Evolutionary conservation across 2,329 filamentous ascomycete species (phyloP).

Genomic region (Cadophora gregata): DNA sequence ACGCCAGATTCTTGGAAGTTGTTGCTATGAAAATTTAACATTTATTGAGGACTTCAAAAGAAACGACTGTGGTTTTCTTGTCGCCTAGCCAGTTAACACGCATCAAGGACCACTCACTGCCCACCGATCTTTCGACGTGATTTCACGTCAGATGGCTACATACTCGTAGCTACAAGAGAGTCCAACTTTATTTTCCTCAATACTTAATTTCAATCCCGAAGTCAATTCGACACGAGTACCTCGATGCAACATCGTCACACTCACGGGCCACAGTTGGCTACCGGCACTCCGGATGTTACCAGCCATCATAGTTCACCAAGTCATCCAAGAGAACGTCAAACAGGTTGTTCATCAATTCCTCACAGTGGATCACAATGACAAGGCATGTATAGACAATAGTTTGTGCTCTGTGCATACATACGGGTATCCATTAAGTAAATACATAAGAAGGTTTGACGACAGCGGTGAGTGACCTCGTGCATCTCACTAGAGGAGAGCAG

Average conservation of each 20-base stretch:
- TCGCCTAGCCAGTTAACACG: not conserved
- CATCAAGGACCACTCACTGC: not conserved
- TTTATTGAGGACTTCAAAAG: not conserved
- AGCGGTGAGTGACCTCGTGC: constrained; percentile 15
- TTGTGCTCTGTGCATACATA: constrained; percentile 2
- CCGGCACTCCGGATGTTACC: not conserved
- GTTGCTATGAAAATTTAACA: not conserved
- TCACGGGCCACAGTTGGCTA: not conserved
- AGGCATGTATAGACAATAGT: constrained; percentile 15
- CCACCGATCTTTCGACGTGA: not conserved
- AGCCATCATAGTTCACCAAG: not conserved
- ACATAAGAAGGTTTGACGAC: constrained; percentile 12
- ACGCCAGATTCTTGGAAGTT: not conserved
- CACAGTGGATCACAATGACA: not conserved
- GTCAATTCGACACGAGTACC: not conserved
- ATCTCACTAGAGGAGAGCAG: not conserved
- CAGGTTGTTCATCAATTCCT: not conserved
- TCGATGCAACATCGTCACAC: not conserved
- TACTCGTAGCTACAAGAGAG: not conserved
- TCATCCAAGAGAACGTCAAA: not conserved
- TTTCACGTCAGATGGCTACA: not conserved
- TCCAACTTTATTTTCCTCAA: not conserved
- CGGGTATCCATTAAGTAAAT: not conserved
- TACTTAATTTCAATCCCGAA: not conserved
- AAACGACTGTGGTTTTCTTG: not conserved